Evolutionary conservation across 176 grass and related monocot genomes (phyloP), one percentile per base, ranked within the genome.

Genomic region (Musa beccarii): DNA sequence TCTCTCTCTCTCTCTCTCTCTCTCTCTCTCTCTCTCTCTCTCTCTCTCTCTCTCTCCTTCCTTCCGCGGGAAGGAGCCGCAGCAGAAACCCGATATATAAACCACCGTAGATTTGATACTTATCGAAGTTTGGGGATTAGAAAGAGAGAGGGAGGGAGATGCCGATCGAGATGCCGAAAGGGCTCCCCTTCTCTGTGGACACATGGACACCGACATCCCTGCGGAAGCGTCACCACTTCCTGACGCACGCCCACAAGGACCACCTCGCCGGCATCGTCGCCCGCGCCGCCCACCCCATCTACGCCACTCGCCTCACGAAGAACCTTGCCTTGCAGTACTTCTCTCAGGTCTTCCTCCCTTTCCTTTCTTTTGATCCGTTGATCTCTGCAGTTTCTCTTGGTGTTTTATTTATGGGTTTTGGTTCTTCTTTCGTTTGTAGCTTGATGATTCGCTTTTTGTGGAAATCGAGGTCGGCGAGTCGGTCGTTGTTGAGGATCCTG

Each of bases 101-200:
- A 3, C 29, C 56, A 17, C 15, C 0, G 6, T 15, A 8, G 8
- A 6, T 61, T 20, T 7, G 15, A 61, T n/a, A 19, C 57, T 21
- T 19, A n/a, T 20, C 14, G 57, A 20, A 10, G 57, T 15, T 61
- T 61, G 21, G 57, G 57, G 17, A 9, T 61, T n/a, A 11, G 63
- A 23, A 0, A 0, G 43, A 73, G 52, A 12, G 10, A 15, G 16
- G 0, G 0, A 21, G 80, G 26, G 81, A 56, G 77, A 96, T 96
- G 92, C 92, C 92, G 81, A 96, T 96, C 71, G 92, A 96, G 76
- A 89, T 96, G 89, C 92, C 92, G 51, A 78, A 59, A 83, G 89
- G 87, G 0, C 83, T 96, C 23, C 87, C 89, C 68, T 89, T 96
- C 89, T 86, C 83, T 49, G 89, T 96, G 69, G 89, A 96, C 53